These are phyloP conservation scores for Emericellopsis cladophorae DNA, from an alignment of 2,329 filamentous ascomycete genomes.

Conservation along the genomic window DNA sequence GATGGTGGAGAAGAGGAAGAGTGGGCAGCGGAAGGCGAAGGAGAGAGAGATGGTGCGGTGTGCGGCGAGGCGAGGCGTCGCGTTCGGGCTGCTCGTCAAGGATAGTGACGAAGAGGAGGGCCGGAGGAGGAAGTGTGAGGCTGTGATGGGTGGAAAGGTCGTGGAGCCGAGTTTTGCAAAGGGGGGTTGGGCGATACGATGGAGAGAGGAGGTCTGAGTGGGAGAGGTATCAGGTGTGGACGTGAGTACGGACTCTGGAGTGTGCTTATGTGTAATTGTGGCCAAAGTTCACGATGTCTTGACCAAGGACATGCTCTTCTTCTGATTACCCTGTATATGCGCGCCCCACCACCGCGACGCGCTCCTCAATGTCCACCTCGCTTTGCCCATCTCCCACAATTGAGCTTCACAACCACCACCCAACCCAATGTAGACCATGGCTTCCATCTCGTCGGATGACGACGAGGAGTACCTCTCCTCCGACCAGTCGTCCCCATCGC, in stretches of 20 bases:
- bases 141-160: neutral
- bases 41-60: neutral
- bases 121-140: neutral
- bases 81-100: neutral
- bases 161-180: neutral
- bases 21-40: neutral
- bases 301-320: too few relatives aligned
- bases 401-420: neutral
- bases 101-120: neutral
- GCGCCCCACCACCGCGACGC: too few relatives aligned
- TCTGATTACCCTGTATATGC: too few relatives aligned
- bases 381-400: too few relatives aligned
- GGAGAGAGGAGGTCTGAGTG: neutral
- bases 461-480: constrained; percentile 18
- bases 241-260: too few relatives aligned
- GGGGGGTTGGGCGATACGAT: neutral
- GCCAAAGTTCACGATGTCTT: too few relatives aligned
- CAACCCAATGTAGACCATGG: neutral
- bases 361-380: too few relatives aligned
- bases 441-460: neutral
- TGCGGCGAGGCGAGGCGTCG: neutral
- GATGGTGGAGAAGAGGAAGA: neutral
- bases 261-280: too few relatives aligned
- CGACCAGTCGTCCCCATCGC: constrained; percentile 8
- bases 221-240: too few relatives aligned